These are phyloP conservation scores for Penicillium diatomitis DNA, from an alignment of 495 filamentous ascomycete genomes.

Conservation along the genomic window DNA sequence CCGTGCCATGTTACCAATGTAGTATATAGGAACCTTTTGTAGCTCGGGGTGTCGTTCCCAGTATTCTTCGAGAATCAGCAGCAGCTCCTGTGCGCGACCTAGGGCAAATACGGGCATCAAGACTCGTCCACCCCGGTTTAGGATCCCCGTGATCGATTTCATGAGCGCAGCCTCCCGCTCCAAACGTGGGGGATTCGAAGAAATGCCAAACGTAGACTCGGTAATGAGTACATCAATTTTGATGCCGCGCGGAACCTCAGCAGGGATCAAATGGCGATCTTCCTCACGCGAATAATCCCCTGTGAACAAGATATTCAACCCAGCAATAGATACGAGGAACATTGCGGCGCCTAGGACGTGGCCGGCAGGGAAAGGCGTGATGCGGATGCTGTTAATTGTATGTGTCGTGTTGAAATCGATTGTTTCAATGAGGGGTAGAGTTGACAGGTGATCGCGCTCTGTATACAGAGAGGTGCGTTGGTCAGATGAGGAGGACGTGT, in stretches of 20 bases:
- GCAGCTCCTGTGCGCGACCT: conserved; percentile 83
- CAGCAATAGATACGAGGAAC: conserved; percentile 94
- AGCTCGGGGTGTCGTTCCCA: conserved; percentile 80
- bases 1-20: conserved; percentile 83
- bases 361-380: conserved; percentile 92
- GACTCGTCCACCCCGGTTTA: conserved; percentile 85
- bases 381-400: conserved; percentile 88
- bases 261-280: conserved; percentile 89
- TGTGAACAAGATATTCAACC: conserved; percentile 91
- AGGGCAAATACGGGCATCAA: conserved; percentile 94
- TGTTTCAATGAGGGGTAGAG: conserved; percentile 87
- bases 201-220: conserved; percentile 92
- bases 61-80: conserved; percentile 94
- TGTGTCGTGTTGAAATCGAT: conserved; percentile 98
- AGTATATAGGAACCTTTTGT: conserved; percentile 90
- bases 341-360: conserved; percentile 98
- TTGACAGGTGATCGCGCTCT: conserved; percentile 86
- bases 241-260: conserved; percentile 71
- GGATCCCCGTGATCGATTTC: conserved; percentile 83
- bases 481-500: conserved; percentile 65
- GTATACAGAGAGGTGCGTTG: conserved; percentile 77
- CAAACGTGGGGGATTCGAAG: conserved; percentile 75
- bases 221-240: conserved; percentile 95
- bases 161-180: conserved; percentile 89
- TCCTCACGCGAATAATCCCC: conserved; percentile 94